Percentiles rank a stretch among this genome's conserved stretches.
Conservation (phyloP, 1,139 yeast genomes). For the Yamadazyma oceani region DNA sequence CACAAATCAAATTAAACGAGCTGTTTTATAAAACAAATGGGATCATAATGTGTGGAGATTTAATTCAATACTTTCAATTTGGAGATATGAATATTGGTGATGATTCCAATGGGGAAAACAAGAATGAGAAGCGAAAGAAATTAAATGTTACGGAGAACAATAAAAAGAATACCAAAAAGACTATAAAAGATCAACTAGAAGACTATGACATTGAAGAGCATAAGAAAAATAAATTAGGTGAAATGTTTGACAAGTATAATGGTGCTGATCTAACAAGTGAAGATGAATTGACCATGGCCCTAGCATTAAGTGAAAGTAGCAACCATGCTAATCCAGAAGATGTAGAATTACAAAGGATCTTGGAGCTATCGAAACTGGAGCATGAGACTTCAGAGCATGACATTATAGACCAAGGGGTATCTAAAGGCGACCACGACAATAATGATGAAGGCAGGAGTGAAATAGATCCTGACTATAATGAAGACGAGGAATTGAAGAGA, state of each 20-base stretch:
- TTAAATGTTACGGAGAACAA: slow-evolving; percentile 19
- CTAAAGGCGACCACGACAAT: too few relatives aligned
- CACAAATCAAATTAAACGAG: slow-evolving; percentile 42
- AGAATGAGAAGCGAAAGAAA: slow-evolving; percentile 18
- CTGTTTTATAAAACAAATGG: slow-evolving; percentile 48
- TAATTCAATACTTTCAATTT: slow-evolving; percentile 62
- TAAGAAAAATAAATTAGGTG: slow-evolving; percentile 19
- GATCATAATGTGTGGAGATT: slow-evolving; percentile 52
- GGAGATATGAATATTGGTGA: slow-evolving; percentile 32
- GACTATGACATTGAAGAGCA: slow-evolving; percentile 34
- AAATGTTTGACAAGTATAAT: slow-evolving; percentile 45
- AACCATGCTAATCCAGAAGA: slow-evolving; percentile 17
- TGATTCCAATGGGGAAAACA: not conserved
- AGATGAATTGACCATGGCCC: slow-evolving; percentile 49
- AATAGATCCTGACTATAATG: too few relatives aligned
- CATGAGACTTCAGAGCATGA: slow-evolving; percentile 6
- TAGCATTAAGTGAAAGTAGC: slow-evolving; percentile 51
- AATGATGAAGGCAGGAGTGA: too few relatives aligned
- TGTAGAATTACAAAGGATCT: slow-evolving; percentile 26
- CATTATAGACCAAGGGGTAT: too few relatives aligned
- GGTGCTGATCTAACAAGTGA: slow-evolving; percentile 39
- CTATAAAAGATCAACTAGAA: slow-evolving; percentile 36
- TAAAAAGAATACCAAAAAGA: slow-evolving; percentile 18
- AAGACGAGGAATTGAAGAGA: slow-evolving; percentile 16
- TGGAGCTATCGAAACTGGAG: slow-evolving; percentile 21